Base-by-base conservation (phyloP, 257 asterid genomes). In the Thymus quinquecostatus region DNA sequence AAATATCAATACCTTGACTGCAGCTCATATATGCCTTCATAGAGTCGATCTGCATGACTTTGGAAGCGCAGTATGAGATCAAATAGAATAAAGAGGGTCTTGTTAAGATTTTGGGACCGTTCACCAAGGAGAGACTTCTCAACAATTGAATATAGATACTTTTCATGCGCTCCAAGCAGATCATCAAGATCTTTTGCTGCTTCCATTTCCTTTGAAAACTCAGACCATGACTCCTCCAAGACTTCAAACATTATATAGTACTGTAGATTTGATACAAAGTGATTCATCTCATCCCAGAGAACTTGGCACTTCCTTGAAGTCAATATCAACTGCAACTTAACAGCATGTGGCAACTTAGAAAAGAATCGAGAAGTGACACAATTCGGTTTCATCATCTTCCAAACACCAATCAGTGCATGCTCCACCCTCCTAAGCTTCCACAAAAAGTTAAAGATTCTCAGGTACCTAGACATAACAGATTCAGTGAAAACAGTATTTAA, bases 221-320 rank as follows among this genome's bases (percentile, higher is more conserved):
- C 85, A 76, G 97, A 84, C 99, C 99, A 92, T 0, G 99, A 95
- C 36, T 88, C 91, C 84, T 88, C 98, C 92, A 95, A 79, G 63
- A 95, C 98, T 79, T 95, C 98, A 82, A 95, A 95, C 98, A 95
- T 95, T 69, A 95, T 92, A 81, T 95, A 89, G 72, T 90, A 95
- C 82, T 95, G 99, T 87, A 95, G 86, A 82, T 95, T 95, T 40
- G 99, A 78, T 60, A 92, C 96, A 72, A 95, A 92, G 77, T 95
- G 98, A 81, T 95, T 95, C 99, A 95, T 95, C 85, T 95, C 99
- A 64, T 77, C 97, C 99, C 99, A 95, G 56, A 92, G 95, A 77
- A 92, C 99, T 77, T 95, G 99, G 78, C 98, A 95, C 81, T 86
- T 92, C 83, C 98, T 87, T 69, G 98, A 87, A 48, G 97, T 87